Conservation (phyloP, 2,329 filamentous ascomycete species). For the Onygena corvina region DNA sequence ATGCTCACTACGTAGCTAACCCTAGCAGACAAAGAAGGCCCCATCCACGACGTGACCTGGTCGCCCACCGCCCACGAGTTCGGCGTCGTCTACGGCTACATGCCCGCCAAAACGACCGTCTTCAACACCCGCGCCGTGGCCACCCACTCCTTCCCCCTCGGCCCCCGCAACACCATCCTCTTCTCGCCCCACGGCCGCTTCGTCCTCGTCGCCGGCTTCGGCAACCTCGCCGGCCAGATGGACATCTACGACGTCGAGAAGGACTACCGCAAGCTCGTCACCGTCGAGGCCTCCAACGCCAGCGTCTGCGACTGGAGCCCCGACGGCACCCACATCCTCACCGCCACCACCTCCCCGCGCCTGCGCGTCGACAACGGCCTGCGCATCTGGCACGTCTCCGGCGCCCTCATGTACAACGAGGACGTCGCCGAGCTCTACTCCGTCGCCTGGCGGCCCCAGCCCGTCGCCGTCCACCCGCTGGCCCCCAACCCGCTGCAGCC, state of each 20-base stretch:
- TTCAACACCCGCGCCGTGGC: conserved; percentile 82
- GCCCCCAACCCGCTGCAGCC: conserved; percentile 57
- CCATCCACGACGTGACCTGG: conserved; percentile 97
- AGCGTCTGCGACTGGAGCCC: conserved; percentile 97
- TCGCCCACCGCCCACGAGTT: conserved; percentile 96
- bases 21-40: conserved; percentile 73
- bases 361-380: conserved; percentile 94
- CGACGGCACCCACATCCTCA: conserved; percentile 89
- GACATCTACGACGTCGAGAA: conserved; percentile 94
- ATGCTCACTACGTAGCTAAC: conserved; percentile 12
- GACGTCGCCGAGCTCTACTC: conserved; percentile 93
- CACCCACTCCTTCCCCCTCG: conserved; percentile 74
- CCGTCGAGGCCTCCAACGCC: conserved; percentile 88
- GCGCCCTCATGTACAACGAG: conserved; percentile 83
- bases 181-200: conserved; percentile 93
- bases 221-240: conserved; percentile 93
- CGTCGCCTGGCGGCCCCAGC: conserved; percentile 73
- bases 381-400: conserved; percentile 85
- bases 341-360: conserved; percentile 91
- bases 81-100: conserved; percentile 92
- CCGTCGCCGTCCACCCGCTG: conserved; percentile 46
- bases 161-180: conserved; percentile 82
- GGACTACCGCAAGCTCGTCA: conserved; percentile 82
- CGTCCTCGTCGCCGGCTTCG: conserved; percentile 87
- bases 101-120: conserved; percentile 98